These are phyloP conservation scores for Lepidium campestre DNA, from an alignment of 441 rosid genomes.

Conservation along the genomic window DNA sequence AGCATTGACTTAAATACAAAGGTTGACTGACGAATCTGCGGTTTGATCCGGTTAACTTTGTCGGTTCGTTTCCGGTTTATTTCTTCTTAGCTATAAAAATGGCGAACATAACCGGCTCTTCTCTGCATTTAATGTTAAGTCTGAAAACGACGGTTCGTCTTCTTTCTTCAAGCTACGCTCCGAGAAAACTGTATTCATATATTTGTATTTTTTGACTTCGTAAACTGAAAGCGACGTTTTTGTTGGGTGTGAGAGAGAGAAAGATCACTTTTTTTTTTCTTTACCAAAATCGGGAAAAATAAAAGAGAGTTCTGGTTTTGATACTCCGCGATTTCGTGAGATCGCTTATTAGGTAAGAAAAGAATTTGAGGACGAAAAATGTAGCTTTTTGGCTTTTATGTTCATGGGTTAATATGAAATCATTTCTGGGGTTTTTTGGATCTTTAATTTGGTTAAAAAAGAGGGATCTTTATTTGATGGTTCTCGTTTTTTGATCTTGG, in stretches of 20 bases:
- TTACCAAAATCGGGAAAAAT: constrained; percentile 24
- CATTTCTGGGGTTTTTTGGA: not conserved
- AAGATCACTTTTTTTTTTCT: not conserved
- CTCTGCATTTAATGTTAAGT: constrained; percentile 14
- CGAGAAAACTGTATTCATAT: constrained; percentile 1
- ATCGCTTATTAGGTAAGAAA: constrained; percentile 18
- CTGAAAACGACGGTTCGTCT: constrained; percentile 34
- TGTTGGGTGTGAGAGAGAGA: not conserved
- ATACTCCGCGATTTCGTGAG: constrained; percentile 9
- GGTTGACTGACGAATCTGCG: not conserved
- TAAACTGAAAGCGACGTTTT: constrained; percentile 36
- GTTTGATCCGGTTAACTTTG: not conserved
- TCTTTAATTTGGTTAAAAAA: not conserved
- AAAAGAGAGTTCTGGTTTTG: not conserved
- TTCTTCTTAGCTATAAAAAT: constrained; percentile 8
- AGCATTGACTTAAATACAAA: constrained; percentile 15
- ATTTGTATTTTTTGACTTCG: constrained; percentile 19
- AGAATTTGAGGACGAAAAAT: not conserved
- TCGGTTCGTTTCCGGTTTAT: not conserved
- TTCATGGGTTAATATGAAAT: not conserved
- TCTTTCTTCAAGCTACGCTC: constrained; percentile 27
- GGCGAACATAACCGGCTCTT: not conserved
- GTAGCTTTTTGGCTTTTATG: too few species aligned
- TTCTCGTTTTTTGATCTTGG: constrained; percentile 13
- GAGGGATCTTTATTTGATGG: not conserved